These are phyloP conservation scores for Diaporthe velutina DNA, from an alignment of 2,329 filamentous ascomycete species.

Conservation along the genomic window DNA sequence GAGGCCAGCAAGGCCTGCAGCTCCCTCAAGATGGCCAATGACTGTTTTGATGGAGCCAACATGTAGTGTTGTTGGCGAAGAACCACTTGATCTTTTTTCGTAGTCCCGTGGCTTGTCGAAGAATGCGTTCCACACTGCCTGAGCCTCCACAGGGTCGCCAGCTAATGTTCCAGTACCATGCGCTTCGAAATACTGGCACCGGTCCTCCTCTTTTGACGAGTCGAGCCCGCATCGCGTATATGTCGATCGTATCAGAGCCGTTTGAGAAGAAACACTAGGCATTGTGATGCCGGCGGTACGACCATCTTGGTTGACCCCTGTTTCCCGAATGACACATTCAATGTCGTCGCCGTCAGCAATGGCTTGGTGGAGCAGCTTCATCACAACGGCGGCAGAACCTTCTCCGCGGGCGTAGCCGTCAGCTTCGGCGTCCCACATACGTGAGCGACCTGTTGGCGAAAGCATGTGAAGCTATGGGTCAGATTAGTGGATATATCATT, in stretches of 20 bases:
- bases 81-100: not conserved
- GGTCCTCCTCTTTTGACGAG: conserved; percentile 43
- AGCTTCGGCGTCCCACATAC: conserved; percentile 44
- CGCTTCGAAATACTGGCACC: conserved; percentile 44
- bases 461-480: conserved; percentile 50
- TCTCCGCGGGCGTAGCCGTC: conserved; percentile 68
- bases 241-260: conserved; percentile 52
- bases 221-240: conserved; percentile 56
- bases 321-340: conserved; percentile 57
- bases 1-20: conserved; percentile 56
- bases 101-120: conserved; percentile 36
- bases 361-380: conserved; percentile 43
- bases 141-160: conserved; percentile 48
- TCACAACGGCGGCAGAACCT: conserved; percentile 58
- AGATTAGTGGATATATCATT: too few relatives aligned
- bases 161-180: conserved; percentile 44
- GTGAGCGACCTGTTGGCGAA: conserved; percentile 39
- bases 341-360: conserved; percentile 46
- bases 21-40: conserved; percentile 57
- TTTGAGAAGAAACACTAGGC: conserved; percentile 56
- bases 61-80: conserved; percentile 36
- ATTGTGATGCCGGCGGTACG: conserved; percentile 51
- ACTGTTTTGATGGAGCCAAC: conserved; percentile 51
- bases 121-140: conserved; percentile 49
- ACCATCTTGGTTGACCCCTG: conserved; percentile 60